Evolutionary conservation across 2,329 filamentous ascomycete genomes (phyloP).

Genomic region (Aspergillus phoenicis): DNA sequence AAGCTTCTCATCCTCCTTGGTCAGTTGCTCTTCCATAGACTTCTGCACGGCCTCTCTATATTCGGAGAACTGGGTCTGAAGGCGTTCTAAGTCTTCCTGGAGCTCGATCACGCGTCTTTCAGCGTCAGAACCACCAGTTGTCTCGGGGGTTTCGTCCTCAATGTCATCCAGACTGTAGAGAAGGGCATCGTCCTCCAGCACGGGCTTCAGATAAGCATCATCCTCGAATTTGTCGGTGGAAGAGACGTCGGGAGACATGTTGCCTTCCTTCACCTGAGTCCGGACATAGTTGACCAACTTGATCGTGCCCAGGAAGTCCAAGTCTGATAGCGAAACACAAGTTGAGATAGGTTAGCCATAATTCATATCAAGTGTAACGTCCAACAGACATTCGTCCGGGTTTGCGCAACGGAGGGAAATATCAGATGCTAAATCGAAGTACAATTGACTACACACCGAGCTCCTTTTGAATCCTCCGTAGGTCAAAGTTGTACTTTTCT

Average conservation of each 20-base stretch:
- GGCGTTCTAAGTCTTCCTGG: conserved; percentile 62
- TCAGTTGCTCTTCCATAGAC: conserved; percentile 68
- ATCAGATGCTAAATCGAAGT: conserved; percentile 10
- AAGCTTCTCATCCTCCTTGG: conserved; percentile 54
- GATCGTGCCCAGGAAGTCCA: conserved; percentile 74
- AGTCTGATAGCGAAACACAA: conserved; percentile 46
- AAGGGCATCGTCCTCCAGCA: conserved; percentile 84
- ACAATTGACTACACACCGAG: conserved; percentile 45
- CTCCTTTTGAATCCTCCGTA: conserved; percentile 60
- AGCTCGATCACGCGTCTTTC: conserved; percentile 59
- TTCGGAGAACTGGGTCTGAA: conserved; percentile 64
- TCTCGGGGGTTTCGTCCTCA: conserved; percentile 39
- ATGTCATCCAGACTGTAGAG: conserved; percentile 87
- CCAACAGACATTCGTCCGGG: conserved; percentile 13
- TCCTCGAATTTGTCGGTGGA: conserved; percentile 67
- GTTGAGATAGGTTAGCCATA: conserved; percentile 20
- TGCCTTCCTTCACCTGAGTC: conserved; percentile 50
- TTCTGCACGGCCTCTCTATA: conserved; percentile 68
- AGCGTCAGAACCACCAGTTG: conserved; percentile 36
- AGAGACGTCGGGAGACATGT: conserved; percentile 58
- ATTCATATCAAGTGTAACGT: conserved; percentile 6
- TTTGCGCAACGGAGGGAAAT: conserved; percentile 13
- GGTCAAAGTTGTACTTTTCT: conserved; percentile 67
- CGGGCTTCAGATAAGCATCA: conserved; percentile 79
- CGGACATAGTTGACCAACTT: conserved; percentile 73